Conservation (phyloP, 768 basidiomycete species). For the Dioszegia crocea region DNA sequence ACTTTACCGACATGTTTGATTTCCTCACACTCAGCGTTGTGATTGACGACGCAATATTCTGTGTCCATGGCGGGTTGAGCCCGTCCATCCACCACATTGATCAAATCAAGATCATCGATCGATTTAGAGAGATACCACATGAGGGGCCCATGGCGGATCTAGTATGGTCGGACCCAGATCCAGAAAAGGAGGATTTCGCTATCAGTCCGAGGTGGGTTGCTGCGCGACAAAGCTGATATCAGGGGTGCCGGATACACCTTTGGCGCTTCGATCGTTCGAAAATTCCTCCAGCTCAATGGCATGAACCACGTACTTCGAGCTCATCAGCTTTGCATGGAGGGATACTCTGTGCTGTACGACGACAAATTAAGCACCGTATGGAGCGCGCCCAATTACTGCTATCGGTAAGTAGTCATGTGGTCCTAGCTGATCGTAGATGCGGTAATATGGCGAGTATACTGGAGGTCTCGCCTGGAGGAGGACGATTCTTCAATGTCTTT, state of each 20-base stretch:
- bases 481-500: conserved; percentile 94
- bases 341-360: conserved; percentile 94
- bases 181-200: conserved; percentile 98
- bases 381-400: conserved; percentile 98
- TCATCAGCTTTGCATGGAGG: conserved; percentile 99
- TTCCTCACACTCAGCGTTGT: conserved; percentile 95
- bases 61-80: conserved; percentile 97
- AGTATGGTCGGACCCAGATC: conserved; percentile 99
- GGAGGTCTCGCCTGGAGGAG: conserved; percentile 83
- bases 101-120: conserved; percentile 98
- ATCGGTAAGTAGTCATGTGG: conserved; percentile 53
- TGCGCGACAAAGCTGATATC: conserved; percentile 1
- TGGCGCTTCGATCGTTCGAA: conserved; percentile 94
- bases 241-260: conserved; percentile 99
- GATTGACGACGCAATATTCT: conserved; percentile 98
- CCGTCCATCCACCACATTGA: conserved; percentile 99
- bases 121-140: conserved; percentile 98
- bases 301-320: conserved; percentile 98
- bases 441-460: conserved; percentile 95
- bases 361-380: conserved; percentile 94
- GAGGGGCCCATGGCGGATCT: conserved; percentile 99
- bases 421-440: conserved; percentile 56
- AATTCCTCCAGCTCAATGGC: conserved; percentile 90
- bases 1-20: conserved; percentile 99
- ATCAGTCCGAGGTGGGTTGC: conserved; percentile 83